Base-by-base conservation (phyloP, 1,284 basidiomycete species). In the Chalciporus sp. region DNA sequence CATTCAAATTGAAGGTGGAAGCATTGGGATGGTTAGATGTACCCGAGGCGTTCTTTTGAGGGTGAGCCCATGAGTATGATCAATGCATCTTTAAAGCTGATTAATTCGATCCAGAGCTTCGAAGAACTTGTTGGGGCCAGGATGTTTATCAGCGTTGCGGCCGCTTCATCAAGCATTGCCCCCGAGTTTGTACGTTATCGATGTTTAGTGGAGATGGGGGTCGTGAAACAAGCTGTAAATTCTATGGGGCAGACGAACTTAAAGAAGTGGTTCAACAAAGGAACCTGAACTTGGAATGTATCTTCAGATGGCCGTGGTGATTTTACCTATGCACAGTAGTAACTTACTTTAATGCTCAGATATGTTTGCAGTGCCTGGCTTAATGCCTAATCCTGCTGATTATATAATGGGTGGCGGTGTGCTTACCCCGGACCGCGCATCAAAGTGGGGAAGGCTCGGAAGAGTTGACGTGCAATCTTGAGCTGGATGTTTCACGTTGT, bases 251-350 rank as follows among this genome's bases (percentile, higher is more conserved):
- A 90, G 62, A 80, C 83, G n/a, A 86, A 79, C 60, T 68, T 92
- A 53, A 88, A 81, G 67, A 88, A 87, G 63, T 92, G 90, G 90
- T 74, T 91, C 51, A 81, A 71, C 46, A 89, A 84, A 60, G 77
- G 78, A 8, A 70, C 70, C 39, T 76, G 56, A 63, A 5, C 4
- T 7, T 47, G 35, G 33, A 17, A 10, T 4, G 20, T 55, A 55
- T 19, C 20, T 17, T 14, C 47, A 10, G 11, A 31, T 12, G 4
- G 33, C 12, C 33, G 10, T n/a, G 14, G 31, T 26, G 23, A 26
- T 26, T 37, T 48, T 48, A 20, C 26, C 27, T 28, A 28, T 28
- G 31, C 31, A 33, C n/a, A n/a, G n/a, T n/a, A n/a, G n/a, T n/a
- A n/a, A n/a, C n/a, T n/a, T n/a, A n/a, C n/a, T n/a, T n/a, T n/a